Evolutionary conservation across 768 basidiomycete genomes (phyloP), one percentile per base, ranked within the genome.

Genomic region (Amanita fuliginea): DNA sequence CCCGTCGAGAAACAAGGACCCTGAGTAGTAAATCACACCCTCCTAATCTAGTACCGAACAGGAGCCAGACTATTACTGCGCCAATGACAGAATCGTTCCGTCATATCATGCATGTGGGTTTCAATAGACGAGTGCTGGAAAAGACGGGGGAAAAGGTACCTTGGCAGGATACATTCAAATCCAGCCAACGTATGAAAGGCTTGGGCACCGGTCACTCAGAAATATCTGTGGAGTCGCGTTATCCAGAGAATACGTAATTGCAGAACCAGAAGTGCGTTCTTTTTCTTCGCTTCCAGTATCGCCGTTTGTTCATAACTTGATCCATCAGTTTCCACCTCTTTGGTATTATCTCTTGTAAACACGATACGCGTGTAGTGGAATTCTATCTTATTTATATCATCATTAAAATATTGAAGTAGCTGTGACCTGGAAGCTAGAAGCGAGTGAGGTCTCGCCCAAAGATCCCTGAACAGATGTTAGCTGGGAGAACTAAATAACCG

Each of bases 381-480:
- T 32, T 1, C 11, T 32, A 32, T 32, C 1, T 40, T 19, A 13
- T 40, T n/a, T 24, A 18, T 43, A 24, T 6, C 13, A 16, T n/a
- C 13, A 30, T 26, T 30, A 3, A 42, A n/a, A 14, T 19, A 30
- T 28, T n/a, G 28, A 26, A n/a, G 14, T n/a, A 16, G n/a, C n/a
- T n/a, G n/a, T n/a, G n/a, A n/a, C n/a, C n/a, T n/a, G n/a, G n/a
- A n/a, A 16, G 18, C 73, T 63, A 86, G 59, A 86, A 84, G 11
- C 81, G 76, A 18, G 77, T 81, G 51, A 86, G 61, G 60, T 87
- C 84, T 22, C 84, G 77, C 6, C 83, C 83, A 62, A 85, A 83
- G 42, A 85, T 81, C 83, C 81, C 80, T 82, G 56, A 39, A 43
- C 13, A 51, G 44, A 32, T 13, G 37, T 57, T 36, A 49, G 47